phyloP scores from a whole-genome alignment of 768 basidiomycete species.

The Trametes gibbosa region DNA sequence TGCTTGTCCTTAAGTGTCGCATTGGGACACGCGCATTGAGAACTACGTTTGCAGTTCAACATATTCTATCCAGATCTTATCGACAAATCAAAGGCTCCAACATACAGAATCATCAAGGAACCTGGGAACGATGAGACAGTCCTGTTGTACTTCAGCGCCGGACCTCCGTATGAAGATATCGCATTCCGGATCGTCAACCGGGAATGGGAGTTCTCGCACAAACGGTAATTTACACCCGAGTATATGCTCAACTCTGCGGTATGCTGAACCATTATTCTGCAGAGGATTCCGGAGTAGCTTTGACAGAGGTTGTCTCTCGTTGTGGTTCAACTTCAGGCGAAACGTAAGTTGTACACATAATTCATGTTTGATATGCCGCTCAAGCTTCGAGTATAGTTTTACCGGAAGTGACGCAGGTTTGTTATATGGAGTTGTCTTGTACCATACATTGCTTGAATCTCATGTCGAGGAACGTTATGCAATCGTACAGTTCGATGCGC shows the following conservation, averaged over 20 bases:
- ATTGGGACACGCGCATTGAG: constrained; percentile 3
- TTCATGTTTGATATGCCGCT: constrained; percentile 11
- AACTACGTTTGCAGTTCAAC: constrained; percentile 58
- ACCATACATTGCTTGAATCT: not conserved
- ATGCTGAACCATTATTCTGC: constrained; percentile 17
- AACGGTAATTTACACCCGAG: constrained; percentile 53
- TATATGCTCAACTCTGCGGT: not conserved
- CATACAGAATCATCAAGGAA: constrained; percentile 93
- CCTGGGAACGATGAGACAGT: constrained; percentile 95
- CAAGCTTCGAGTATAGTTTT: constrained; percentile 52
- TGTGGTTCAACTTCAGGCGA: constrained; percentile 95
- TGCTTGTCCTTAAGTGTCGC: constrained; percentile 3
- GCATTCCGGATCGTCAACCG: constrained; percentile 97
- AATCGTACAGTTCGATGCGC: not conserved
- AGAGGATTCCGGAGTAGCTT: constrained; percentile 97
- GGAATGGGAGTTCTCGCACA: constrained; percentile 98
- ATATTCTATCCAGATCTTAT: constrained; percentile 99
- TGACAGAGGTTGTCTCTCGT: constrained; percentile 91
- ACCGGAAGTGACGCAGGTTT: constrained; percentile 56
- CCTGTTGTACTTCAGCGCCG: constrained; percentile 89
- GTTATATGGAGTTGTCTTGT: not conserved
- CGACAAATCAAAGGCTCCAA: constrained; percentile 95
- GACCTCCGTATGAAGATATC: constrained; percentile 98
- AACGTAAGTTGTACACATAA: constrained; percentile 56
- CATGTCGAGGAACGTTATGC: not conserved